These are phyloP conservation scores for Yamadazyma kanchanaburiensis DNA, from an alignment of 1,139 yeast genomes.

Conservation along the genomic window DNA sequence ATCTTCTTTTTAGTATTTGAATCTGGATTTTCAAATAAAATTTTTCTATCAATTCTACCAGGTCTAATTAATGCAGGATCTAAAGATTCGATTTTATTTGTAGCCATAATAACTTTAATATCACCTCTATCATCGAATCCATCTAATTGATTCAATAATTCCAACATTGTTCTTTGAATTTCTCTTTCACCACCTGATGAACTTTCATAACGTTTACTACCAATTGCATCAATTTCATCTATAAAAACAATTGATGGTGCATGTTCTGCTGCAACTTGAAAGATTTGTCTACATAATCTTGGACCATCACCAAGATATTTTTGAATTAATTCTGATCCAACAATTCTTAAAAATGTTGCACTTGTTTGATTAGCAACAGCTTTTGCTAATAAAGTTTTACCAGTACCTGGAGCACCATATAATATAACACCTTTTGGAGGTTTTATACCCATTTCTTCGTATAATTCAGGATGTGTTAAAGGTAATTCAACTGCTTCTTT, in stretches of 20 bases:
- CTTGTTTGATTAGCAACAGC: constrained; percentile 98
- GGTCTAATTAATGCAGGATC: constrained; percentile 99
- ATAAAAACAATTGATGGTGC: constrained; percentile 98
- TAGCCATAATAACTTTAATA: constrained; percentile 98
- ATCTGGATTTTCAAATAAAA: constrained; percentile 94
- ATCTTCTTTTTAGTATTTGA: constrained; percentile 91
- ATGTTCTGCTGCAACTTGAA: constrained; percentile 94
- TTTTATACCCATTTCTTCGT: constrained; percentile 98
- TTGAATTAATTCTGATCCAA: constrained; percentile 95
- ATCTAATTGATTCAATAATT: constrained; percentile 90
- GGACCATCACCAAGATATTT: constrained; percentile 99
- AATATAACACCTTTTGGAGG: constrained; percentile 99
- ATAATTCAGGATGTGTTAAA: constrained; percentile 93
- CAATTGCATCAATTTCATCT: constrained; percentile 98
- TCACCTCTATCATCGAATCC: constrained; percentile 99
- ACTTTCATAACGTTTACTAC: constrained; percentile 95
- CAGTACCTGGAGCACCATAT: constrained; percentile 99
- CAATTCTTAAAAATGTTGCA: constrained; percentile 94
- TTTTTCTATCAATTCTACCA: constrained; percentile 97
- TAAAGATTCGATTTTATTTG: constrained; percentile 89
- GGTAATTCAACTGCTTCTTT: constrained; percentile 98
- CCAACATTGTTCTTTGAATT: constrained; percentile 98
- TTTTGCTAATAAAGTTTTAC: constrained; percentile 93
- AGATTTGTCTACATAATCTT: constrained; percentile 87
- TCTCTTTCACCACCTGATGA: constrained; percentile 97